A percentile compares a stretch with the other conserved stretches of the same genome.
Evolutionary conservation across 2,329 filamentous ascomycete genomes (phyloP).

Genomic region (Cladosporium sp.): DNA sequence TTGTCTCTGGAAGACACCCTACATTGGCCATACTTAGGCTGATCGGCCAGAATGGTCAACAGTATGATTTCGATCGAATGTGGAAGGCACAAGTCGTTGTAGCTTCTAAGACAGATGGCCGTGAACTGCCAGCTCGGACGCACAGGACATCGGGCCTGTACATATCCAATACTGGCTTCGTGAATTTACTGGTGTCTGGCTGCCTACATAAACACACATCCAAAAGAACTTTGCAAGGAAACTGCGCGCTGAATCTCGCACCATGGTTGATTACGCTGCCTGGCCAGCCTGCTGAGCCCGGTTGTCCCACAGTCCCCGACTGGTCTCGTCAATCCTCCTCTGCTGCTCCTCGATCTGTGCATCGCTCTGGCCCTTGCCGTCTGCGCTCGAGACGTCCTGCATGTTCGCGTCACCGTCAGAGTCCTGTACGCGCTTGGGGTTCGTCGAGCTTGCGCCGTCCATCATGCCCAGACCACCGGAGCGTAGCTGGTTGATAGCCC

Average conservation of each 20-base stretch:
- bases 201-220: neutral
- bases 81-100: too few species aligned
- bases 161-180: neutral
- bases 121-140: neutral
- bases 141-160: neutral
- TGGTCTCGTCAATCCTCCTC: slow-evolving; percentile 55
- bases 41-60: too few species aligned
- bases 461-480: slow-evolving; percentile 55
- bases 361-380: slow-evolving; percentile 56
- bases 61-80: too few species aligned
- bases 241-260: neutral
- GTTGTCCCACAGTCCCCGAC: slow-evolving; percentile 51
- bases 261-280: slow-evolving; percentile 6
- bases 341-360: slow-evolving; percentile 60
- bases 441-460: slow-evolving; percentile 55
- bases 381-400: slow-evolving; percentile 36
- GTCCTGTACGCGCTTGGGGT: slow-evolving; percentile 40
- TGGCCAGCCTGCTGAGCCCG: slow-evolving; percentile 10
- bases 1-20: too few species aligned
- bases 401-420: slow-evolving; percentile 23
- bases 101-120: too few species aligned
- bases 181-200: neutral
- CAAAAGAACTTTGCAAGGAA: neutral
- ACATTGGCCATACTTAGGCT: too few species aligned
- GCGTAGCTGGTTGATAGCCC: slow-evolving; percentile 63